Evolutionary conservation across 768 basidiomycete species (phyloP), one percentile per base, ranked within the genome.

Genomic region (Suillus spraguei): DNA sequence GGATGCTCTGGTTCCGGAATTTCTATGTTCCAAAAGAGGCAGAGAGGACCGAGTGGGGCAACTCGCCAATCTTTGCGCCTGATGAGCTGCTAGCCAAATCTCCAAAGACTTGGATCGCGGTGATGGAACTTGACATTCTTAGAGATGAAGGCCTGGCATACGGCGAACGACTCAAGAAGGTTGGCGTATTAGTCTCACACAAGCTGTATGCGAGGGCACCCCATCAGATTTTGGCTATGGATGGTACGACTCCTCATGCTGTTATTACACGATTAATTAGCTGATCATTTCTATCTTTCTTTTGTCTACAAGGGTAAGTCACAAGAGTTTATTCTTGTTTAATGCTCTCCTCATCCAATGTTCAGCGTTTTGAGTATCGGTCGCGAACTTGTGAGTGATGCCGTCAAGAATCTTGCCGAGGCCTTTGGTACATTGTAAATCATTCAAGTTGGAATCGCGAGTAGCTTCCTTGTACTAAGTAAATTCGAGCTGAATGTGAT

Each of bases 181-280:
- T 77, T 1, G 89, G 88, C 1, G 83, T 88, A 17, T 71, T 80
- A 24, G 84, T 84, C 14, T 81, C 87, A 62, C 74, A 83, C 4
- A 82, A 81, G 68, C 71, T 86, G 24, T 92, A 91, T 72, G 79
- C 83, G 67, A 82, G 81, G 16, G 87, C 85, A 5, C 90, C 90
- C 35, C 89, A 91, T 77, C 88, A 84, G 1, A 84, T 89, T 49
- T 85, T 91, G 83, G 86, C 85, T 7, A 89, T 91, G 88, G 89
- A 91, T 65, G 87, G 88, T 87, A 64, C 65, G 86, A 72, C 56
- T 17, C 54, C 44, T 36, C 42, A 46, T 14, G 16, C 16, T 28
- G 14, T 24, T 49, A 16, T 46, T 50, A 38, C 39, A 53, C 3
- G 8, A 55, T 50, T 64, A 4, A 65, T 32, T 16, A 13, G n/a